These are phyloP conservation scores for Zygotorulaspora danielsina DNA, from an alignment of 805 yeast genomes.

Conservation along the genomic window DNA sequence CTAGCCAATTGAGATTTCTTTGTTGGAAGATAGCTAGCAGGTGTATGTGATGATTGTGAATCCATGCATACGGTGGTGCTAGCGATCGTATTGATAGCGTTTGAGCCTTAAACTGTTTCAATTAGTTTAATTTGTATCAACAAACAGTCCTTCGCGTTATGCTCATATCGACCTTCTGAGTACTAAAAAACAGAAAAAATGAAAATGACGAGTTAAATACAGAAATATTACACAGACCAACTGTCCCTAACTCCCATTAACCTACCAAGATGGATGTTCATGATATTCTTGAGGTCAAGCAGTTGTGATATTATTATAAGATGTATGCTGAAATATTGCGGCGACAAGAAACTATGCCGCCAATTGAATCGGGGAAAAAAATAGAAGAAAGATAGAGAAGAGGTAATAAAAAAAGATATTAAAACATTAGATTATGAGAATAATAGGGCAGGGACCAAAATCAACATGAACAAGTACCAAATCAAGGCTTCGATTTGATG, in stretches of 20 bases:
- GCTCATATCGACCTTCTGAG: too few relatives aligned
- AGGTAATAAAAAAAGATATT: constrained; percentile 4
- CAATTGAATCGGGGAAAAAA: not conserved
- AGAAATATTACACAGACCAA: too few relatives aligned
- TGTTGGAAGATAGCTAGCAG: constrained; percentile 18
- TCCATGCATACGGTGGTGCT: constrained; percentile 20
- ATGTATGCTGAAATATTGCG: not conserved
- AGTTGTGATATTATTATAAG: not conserved
- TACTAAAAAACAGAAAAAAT: too few relatives aligned
- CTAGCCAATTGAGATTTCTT: constrained; percentile 20
- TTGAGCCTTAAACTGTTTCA: too few relatives aligned
- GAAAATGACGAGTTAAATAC: too few relatives aligned
- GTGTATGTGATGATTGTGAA: constrained; percentile 9
- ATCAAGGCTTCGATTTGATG: not conserved
- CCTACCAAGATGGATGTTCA: too few relatives aligned
- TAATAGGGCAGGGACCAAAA: constrained; percentile 2
- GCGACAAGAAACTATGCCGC: not conserved
- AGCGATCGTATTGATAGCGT: constrained; percentile 7
- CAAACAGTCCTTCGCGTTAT: too few relatives aligned
- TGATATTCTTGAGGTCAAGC: too few relatives aligned
- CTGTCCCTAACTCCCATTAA: too few relatives aligned
- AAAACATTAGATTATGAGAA: constrained; percentile 3
- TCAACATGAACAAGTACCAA: not conserved
- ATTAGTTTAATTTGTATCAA: too few relatives aligned
- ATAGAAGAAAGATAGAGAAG: constrained; percentile 1